These are phyloP conservation scores for Fraxinus nigra DNA, from an alignment of 305 asterid species.

Conservation along the genomic window DNA sequence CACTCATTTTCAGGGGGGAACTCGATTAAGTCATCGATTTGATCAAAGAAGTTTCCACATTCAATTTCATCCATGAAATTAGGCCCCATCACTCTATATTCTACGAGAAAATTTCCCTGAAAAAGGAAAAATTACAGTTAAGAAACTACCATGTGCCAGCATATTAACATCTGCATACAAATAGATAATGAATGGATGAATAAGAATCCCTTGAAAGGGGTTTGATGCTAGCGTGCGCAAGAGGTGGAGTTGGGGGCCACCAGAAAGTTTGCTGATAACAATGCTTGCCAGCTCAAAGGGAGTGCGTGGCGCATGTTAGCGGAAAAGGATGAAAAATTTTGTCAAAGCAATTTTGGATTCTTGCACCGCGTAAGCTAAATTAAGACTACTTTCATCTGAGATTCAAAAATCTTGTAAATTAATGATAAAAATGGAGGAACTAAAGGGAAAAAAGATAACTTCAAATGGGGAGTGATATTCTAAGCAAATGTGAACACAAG, in stretches of 20 bases:
- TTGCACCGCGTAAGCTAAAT: slow-evolving; percentile 18
- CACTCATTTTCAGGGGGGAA: slow-evolving; percentile 70
- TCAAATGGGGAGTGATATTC: not conserved
- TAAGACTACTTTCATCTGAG: not conserved
- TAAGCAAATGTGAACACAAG: not conserved
- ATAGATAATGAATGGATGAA: slow-evolving; percentile 5
- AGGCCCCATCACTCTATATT: slow-evolving; percentile 48
- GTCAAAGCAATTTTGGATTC: slow-evolving; percentile 27
- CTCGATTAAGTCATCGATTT: slow-evolving; percentile 85
- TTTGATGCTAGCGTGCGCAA: slow-evolving; percentile 23
- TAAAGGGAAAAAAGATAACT: not conserved
- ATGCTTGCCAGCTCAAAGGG: slow-evolving; percentile 37
- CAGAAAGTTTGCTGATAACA: slow-evolving; percentile 12
- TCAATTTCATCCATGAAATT: slow-evolving; percentile 70
- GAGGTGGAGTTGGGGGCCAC: slow-evolving; percentile 15
- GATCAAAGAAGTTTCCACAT: slow-evolving; percentile 83
- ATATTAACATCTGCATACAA: not conserved
- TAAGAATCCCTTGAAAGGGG: slow-evolving; percentile 10
- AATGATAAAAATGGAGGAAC: not conserved
- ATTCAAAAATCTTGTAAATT: slow-evolving; percentile 13
- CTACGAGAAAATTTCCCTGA: slow-evolving; percentile 22
- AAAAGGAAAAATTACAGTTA: not conserved
- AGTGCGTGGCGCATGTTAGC: slow-evolving; percentile 32
- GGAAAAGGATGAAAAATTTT: slow-evolving; percentile 18
- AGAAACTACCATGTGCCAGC: not conserved